Conservation (phyloP, 169 alveolate species). For the Plasmodium berghei region DNA sequence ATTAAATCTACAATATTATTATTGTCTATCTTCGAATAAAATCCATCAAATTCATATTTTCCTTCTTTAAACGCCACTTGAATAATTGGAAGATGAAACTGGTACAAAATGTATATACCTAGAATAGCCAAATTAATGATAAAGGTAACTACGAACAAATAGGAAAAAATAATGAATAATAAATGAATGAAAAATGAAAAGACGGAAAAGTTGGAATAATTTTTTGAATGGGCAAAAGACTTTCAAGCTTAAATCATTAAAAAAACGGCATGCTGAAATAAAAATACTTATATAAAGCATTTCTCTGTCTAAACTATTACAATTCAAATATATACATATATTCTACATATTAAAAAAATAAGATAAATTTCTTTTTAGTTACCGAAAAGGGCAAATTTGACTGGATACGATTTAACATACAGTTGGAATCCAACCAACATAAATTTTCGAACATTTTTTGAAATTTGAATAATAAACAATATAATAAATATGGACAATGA, state of each 20-base stretch:
- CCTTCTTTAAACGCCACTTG: conserved; percentile 12
- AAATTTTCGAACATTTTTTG: conserved; percentile 14
- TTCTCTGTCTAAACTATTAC: background rate
- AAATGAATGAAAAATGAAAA: background rate
- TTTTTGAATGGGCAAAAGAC: too few species aligned
- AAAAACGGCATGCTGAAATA: too few species aligned
- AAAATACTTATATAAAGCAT: background rate
- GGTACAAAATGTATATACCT: conserved; percentile 17
- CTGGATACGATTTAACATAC: conserved; percentile 26
- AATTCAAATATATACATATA: background rate
- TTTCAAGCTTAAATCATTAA: too few species aligned
- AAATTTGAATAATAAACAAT: conserved; percentile 19
- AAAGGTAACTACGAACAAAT: background rate
- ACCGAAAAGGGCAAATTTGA: conserved; percentile 45
- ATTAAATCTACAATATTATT: conserved; percentile 17
- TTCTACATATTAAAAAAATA: background rate
- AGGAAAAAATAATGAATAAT: background rate
- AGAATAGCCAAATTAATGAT: conserved; percentile 13
- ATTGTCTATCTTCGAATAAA: background rate
- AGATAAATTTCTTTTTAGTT: background rate
- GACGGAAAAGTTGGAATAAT: too few species aligned
- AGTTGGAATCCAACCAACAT: conserved; percentile 41
- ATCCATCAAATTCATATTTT: conserved; percentile 9
- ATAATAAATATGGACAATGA: conserved; percentile 28
- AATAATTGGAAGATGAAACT: conserved; percentile 16